Percentiles rank a stretch among this genome's conserved stretches.
Conservation (phyloP, 192 early-diverging fungal species). For the Oehlia diaphana region DNA sequence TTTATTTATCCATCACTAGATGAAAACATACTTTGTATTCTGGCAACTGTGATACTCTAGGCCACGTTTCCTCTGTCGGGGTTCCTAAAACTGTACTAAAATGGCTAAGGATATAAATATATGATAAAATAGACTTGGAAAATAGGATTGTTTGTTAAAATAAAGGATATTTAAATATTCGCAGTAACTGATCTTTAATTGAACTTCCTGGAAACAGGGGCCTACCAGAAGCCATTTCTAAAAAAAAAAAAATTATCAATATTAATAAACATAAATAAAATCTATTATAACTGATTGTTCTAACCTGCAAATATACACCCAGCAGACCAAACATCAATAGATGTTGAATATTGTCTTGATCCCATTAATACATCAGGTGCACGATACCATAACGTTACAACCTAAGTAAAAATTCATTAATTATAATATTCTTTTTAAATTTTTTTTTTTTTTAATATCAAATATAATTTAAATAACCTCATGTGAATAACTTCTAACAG, state of each 20-base stretch:
- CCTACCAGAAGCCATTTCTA: slow-evolving; percentile 83
- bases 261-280: background rate
- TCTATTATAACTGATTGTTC: slow-evolving; percentile 1
- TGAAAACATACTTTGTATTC: slow-evolving; percentile 73
- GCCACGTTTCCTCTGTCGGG: slow-evolving; percentile 82
- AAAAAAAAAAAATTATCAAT: background rate
- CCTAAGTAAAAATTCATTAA: slow-evolving; percentile 35
- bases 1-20: background rate
- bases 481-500: slow-evolving; percentile 82
- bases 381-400: slow-evolving; percentile 87
- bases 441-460: background rate
- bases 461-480: slow-evolving; percentile 49
- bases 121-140: no score
- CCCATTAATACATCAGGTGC: slow-evolving; percentile 89
- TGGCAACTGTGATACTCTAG: slow-evolving; percentile 79
- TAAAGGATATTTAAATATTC: slow-evolving; percentile 82
- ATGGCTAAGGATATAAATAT: slow-evolving; percentile 21
- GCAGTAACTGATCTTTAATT: slow-evolving; percentile 79
- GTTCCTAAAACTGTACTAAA: slow-evolving; percentile 67
- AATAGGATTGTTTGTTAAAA: background rate
- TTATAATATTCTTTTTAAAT: background rate
- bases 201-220: slow-evolving; percentile 92
- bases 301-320: slow-evolving; percentile 84
- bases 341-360: slow-evolving; percentile 83
- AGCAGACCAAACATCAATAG: slow-evolving; percentile 86